A percentile compares a stretch with the other conserved stretches of the same genome.
Evolutionary conservation across 306 rosid genomes (phyloP).

Genomic region (Sophora flavescens): DNA sequence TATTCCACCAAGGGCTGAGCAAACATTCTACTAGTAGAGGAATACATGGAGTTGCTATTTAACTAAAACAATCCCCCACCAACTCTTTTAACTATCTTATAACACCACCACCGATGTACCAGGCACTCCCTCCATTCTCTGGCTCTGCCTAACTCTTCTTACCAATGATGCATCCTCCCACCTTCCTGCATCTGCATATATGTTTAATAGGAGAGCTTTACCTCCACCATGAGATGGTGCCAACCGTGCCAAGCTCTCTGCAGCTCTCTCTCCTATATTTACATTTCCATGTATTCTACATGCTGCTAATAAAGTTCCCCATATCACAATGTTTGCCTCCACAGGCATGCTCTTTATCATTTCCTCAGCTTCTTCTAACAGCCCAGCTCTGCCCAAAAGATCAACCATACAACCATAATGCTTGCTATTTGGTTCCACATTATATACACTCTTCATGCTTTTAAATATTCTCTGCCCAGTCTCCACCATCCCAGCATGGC

Average conservation of each 20-base stretch:
- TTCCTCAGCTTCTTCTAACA: conserved; percentile 78
- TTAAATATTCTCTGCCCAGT: conserved; percentile 71
- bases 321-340: conserved; percentile 78
- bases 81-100: conserved; percentile 38
- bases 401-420: conserved; percentile 95
- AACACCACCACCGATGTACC: conserved; percentile 69
- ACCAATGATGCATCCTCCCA: conserved; percentile 82
- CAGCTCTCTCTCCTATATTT: conserved; percentile 82
- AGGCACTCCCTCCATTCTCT: conserved; percentile 62
- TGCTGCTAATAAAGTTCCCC: conserved; percentile 93
- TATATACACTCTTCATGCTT: conserved; percentile 72
- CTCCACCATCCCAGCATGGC: conserved; percentile 85
- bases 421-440: conserved; percentile 79
- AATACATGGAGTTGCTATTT: not conserved
- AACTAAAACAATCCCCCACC: conserved; percentile 20
- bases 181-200: conserved; percentile 81
- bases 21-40: conserved; percentile 1
- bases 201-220: conserved; percentile 80
- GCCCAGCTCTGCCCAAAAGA: conserved; percentile 89
- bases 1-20: not conserved
- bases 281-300: conserved; percentile 82
- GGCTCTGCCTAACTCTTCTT: conserved; percentile 63
- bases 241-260: conserved; percentile 62
- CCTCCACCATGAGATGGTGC: conserved; percentile 84
- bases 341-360: conserved; percentile 75